Evolutionary conservation across 2,329 filamentous ascomycete genomes (phyloP), one percentile per base, ranked within the genome.

Genomic region (Fusarium sp.): DNA sequence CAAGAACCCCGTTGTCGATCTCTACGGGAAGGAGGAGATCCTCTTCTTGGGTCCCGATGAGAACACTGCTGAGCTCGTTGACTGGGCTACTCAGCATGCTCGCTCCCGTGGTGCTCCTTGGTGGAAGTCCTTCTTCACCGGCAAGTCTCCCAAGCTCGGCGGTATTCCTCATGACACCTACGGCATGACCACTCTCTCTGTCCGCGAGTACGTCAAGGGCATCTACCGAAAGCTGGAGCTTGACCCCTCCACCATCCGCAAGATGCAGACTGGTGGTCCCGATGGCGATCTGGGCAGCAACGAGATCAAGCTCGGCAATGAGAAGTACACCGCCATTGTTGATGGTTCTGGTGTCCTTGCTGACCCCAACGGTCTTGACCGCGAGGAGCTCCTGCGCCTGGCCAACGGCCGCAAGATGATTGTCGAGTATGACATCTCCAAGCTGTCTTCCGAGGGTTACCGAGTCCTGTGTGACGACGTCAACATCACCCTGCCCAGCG

Each of bases 111-210:
- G 93, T 41, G 95, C 95, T 5, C 92, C 93, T 25, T 99, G 94
- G 92, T 99, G 95, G 95, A 99, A 99, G 83, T 99, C 95, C 0
- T 99, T 99, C 86, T 99, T 99, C 84, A 99, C 95, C 3, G 95
- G 95, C 72, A 99, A 99, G 84, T 97, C 92, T 68, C 95, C 93
- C 49, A 95, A 91, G 77, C 85, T 99, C 13, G 95, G 95, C 63
- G 95, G 95, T 73, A 99, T 99, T 68, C 95, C 95, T 33, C 95
- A 99, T 77, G 95, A 99, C 75, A 79, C 83, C 36, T 99, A 99
- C 73, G 95, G 95, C 70, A 99, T 99, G 95, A 99, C 95, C 1
- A 98, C 95, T 0, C 79, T 98, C 53, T 97, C 93, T 6, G 94
- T 99, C 45, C 92, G 95, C 41, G 92, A 99, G 78, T 99, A 96